Conservation (phyloP, 176 grass and related monocot species). For the Hsuehochloa calcarea region DNA sequence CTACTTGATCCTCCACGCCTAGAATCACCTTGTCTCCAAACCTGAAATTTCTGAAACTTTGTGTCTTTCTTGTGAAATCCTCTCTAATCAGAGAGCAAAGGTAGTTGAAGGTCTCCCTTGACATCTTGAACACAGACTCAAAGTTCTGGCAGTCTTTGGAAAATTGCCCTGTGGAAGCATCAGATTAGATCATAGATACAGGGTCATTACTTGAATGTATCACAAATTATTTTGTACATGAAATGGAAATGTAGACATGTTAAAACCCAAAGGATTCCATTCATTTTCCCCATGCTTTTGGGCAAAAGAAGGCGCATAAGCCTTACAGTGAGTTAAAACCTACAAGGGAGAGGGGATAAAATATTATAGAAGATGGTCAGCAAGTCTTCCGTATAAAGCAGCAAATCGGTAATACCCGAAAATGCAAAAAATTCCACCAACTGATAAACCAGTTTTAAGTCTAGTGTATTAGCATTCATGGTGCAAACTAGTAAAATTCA, state of each 20-base stretch:
- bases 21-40: conserved; percentile 60
- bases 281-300: not conserved
- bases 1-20: conserved; percentile 76
- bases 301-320: not conserved
- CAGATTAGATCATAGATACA: not conserved
- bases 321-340: conserved; percentile 1
- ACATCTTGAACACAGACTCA: conserved; percentile 70
- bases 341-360: not conserved
- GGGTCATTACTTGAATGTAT: conserved; percentile 9
- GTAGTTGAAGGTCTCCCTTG: conserved; percentile 83
- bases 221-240: conserved; percentile 9
- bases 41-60: conserved; percentile 60
- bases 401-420: not conserved
- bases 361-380: not conserved
- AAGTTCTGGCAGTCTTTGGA: conserved; percentile 46
- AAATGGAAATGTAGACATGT: not conserved
- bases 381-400: not conserved
- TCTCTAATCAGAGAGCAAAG: conserved; percentile 60
- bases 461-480: not conserved
- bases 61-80: conserved; percentile 51
- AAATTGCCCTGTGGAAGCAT: conserved; percentile 41
- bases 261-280: conserved; percentile 6
- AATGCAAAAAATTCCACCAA: not conserved
- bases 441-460: not conserved
- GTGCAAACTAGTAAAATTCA: not conserved